A percentile compares a stretch with the other conserved stretches of the same genome.
phyloP scores from a whole-genome alignment of 208 protist species.

The Wallacemonas sp. region DNA sequence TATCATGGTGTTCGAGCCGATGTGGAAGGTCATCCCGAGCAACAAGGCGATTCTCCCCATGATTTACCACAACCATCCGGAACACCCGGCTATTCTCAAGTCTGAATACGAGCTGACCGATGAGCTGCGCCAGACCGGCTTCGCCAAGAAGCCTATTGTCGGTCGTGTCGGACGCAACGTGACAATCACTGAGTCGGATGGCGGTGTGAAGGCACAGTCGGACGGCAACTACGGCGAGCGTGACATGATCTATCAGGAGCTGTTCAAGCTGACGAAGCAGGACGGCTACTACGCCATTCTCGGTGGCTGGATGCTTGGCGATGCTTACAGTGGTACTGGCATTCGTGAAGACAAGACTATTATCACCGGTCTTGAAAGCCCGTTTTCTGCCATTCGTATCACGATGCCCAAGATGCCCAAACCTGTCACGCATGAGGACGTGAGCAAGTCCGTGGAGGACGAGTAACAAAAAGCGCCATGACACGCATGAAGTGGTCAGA shows the following conservation, averaged over 20 bases:
- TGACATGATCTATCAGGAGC: slow-evolving; percentile 87
- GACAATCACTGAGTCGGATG: slow-evolving; percentile 59
- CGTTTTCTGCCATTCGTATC: slow-evolving; percentile 77
- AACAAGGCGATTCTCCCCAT: slow-evolving; percentile 92
- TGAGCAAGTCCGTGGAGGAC: slow-evolving; percentile 53
- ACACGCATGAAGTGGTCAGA: too few species aligned
- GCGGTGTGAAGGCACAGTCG: slow-evolving; percentile 58
- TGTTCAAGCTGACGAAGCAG: slow-evolving; percentile 63
- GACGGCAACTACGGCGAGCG: slow-evolving; percentile 80
- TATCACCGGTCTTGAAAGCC: slow-evolving; percentile 83
- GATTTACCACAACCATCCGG: slow-evolving; percentile 80
- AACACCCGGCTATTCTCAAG: slow-evolving; percentile 70
- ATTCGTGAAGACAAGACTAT: slow-evolving; percentile 85
- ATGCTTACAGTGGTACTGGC: slow-evolving; percentile 74
- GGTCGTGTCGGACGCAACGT: slow-evolving; percentile 87
- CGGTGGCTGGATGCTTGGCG: slow-evolving; percentile 89
- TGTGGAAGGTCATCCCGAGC: slow-evolving; percentile 92
- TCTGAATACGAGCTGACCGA: slow-evolving; percentile 71
- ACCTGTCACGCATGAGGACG: slow-evolving; percentile 55
- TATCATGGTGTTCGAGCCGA: slow-evolving; percentile 84
- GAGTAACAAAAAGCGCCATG: too few species aligned
- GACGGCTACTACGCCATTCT: slow-evolving; percentile 89
- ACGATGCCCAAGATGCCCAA: slow-evolving; percentile 22
- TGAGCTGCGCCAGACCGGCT: slow-evolving; percentile 56
- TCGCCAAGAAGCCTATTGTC: slow-evolving; percentile 88